Conservation (phyloP, 108 stramenopile species). For the Fragilariopsis cylindrus region DNA sequence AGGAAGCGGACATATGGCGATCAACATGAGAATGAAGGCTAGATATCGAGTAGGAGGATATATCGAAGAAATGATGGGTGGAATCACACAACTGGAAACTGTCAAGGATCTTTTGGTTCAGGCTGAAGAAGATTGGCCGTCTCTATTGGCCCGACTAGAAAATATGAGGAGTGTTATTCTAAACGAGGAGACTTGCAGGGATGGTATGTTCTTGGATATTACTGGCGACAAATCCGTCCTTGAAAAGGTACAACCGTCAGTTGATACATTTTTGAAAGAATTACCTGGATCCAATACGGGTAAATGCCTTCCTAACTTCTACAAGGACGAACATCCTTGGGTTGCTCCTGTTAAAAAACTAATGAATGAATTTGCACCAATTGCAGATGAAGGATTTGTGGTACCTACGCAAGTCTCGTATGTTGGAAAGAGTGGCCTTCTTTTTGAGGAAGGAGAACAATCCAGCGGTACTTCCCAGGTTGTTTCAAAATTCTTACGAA, state of each 20-base stretch:
- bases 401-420: slow-evolving; percentile 96
- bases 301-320: slow-evolving; percentile 69
- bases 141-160: slow-evolving; percentile 81
- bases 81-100: slow-evolving; percentile 80
- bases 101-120: slow-evolving; percentile 77
- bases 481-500: slow-evolving; percentile 80
- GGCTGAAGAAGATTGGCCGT: slow-evolving; percentile 94
- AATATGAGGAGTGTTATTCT: slow-evolving; percentile 84
- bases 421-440: slow-evolving; percentile 89
- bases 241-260: slow-evolving; percentile 60
- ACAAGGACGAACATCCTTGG: slow-evolving; percentile 78
- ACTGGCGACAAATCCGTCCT: slow-evolving; percentile 83
- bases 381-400: slow-evolving; percentile 90
- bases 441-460: slow-evolving; percentile 84
- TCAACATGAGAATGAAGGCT: slow-evolving; percentile 78
- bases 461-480: slow-evolving; percentile 80
- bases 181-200: slow-evolving; percentile 56
- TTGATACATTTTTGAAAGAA: slow-evolving; percentile 68
- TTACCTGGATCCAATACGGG: slow-evolving; percentile 75
- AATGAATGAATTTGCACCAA: slow-evolving; percentile 64
- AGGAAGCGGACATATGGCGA: slow-evolving; percentile 81
- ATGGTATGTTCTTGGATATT: slow-evolving; percentile 91
- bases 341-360: slow-evolving; percentile 69
- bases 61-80: slow-evolving; percentile 90
- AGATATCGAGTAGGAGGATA: slow-evolving; percentile 87